Evolutionary conservation across 2,329 filamentous ascomycete genomes (phyloP).

Genomic region (Penicillium sp.): DNA sequence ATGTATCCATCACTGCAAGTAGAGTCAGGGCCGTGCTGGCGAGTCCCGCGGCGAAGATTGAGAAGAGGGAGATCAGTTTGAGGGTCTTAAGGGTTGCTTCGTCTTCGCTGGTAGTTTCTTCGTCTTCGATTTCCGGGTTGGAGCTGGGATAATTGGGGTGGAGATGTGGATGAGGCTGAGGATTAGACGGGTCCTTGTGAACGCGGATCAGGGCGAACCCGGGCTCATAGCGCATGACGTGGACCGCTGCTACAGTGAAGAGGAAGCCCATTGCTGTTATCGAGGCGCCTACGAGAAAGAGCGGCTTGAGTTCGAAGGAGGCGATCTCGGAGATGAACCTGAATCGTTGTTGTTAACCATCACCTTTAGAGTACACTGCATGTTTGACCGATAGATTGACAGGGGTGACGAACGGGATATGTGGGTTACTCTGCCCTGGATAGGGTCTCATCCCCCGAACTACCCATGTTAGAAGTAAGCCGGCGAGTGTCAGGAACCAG

Average conservation of each 20-base stretch:
- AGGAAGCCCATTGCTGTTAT: slow-evolving; percentile 28
- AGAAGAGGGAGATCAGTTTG: slow-evolving; percentile 25
- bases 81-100: slow-evolving; percentile 22
- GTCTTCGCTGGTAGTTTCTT: not conserved
- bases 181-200: not conserved
- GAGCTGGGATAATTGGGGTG: not conserved
- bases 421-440: slow-evolving; percentile 26
- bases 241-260: slow-evolving; percentile 26
- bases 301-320: slow-evolving; percentile 28
- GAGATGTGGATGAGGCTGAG: not conserved
- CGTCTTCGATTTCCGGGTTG: not conserved
- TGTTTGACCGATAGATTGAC: too few species aligned
- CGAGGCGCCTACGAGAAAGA: slow-evolving; percentile 28
- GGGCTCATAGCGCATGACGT: slow-evolving; percentile 30
- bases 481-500: slow-evolving; percentile 29
- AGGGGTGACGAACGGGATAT: slow-evolving; percentile 21
- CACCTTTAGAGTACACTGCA: not conserved
- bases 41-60: slow-evolving; percentile 24
- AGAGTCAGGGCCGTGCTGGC: slow-evolving; percentile 25
- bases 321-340: slow-evolving; percentile 32
- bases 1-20: slow-evolving; percentile 29
- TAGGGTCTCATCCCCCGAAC: slow-evolving; percentile 26
- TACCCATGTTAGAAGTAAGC: slow-evolving; percentile 26
- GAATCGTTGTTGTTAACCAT: not conserved
- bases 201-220: slow-evolving; percentile 23